phyloP scores from a whole-genome alignment of 768 basidiomycete genomes.

The Leccinum arenicola region DNA sequence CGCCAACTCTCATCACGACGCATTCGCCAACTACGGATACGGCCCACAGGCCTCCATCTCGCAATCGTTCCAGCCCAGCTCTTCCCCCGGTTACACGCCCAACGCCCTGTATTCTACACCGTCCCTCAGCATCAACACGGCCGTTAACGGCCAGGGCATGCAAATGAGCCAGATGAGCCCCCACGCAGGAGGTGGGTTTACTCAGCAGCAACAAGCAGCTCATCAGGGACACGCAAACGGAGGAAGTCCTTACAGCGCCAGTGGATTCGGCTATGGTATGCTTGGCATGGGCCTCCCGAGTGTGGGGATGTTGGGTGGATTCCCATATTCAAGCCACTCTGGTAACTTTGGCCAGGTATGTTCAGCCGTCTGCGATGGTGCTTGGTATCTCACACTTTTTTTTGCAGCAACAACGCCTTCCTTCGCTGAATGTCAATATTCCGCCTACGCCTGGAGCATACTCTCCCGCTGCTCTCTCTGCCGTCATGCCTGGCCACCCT shows the following conservation, averaged over 20 bases:
- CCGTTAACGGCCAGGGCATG: slow-evolving; percentile 41
- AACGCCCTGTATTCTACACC: slow-evolving; percentile 74
- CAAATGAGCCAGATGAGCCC: slow-evolving; percentile 66
- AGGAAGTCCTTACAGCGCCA: slow-evolving; percentile 51
- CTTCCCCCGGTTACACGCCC: slow-evolving; percentile 47
- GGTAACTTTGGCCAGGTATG: slow-evolving; percentile 64
- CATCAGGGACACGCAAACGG: slow-evolving; percentile 44
- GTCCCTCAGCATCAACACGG: slow-evolving; percentile 64
- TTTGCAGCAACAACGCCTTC: slow-evolving; percentile 49
- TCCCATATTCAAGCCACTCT: slow-evolving; percentile 71
- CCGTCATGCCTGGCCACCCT: slow-evolving; percentile 61
- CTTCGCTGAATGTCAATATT: slow-evolving; percentile 64
- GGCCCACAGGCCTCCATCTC: slow-evolving; percentile 68
- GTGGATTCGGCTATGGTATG: slow-evolving; percentile 64
- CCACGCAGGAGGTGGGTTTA: slow-evolving; percentile 55
- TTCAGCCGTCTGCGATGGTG: neutral
- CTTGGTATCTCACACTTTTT: slow-evolving; percentile 28
- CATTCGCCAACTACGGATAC: slow-evolving; percentile 86
- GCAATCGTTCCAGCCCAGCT: slow-evolving; percentile 48
- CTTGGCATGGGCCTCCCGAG: slow-evolving; percentile 76
- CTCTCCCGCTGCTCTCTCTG: slow-evolving; percentile 75
- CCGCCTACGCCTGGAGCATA: slow-evolving; percentile 71
- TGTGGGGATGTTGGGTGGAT: slow-evolving; percentile 69
- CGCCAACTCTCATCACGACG: slow-evolving; percentile 51
- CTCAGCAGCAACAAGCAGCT: slow-evolving; percentile 35